Evolutionary conservation across 805 yeast genomes (phyloP), one percentile per base, ranked within the genome.

Genomic region (Wickerhamomyces strasburgensis): DNA sequence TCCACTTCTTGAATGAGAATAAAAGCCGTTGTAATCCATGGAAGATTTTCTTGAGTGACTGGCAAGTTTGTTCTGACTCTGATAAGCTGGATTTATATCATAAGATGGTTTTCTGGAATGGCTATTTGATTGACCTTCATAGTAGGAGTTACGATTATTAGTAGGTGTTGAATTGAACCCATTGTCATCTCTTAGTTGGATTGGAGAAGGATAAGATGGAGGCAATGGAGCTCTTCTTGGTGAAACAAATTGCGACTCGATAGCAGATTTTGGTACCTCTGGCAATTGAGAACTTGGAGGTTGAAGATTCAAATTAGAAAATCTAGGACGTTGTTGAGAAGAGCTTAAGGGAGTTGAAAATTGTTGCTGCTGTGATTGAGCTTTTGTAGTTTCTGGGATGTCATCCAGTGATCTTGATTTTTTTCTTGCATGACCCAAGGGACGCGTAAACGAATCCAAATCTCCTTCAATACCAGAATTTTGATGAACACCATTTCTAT

Each of bases 161-260:
- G 39, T 37, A 14, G 55, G 54, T 0, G 56, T 46, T 5, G 45
- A 46, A 18, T 37, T 39, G 15, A 40, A 34, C 9, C 31, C 15
- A 23, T 37, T 39, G 5, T 36, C 41, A 14, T 39, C 43, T 27
- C 31, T 33, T n/a, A 38, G 54, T 34, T 61, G 64, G 3, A 64
- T 62, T 5, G 72, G 72, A 24, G 69, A 63, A 30, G 71, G 68
- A 21, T 59, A 60, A 2, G 67, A 49, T 3, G 88, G 88, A 1
- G 87, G 87, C 35, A 70, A 71, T 1, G 89, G 89, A 0, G 87
- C 84, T 49, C 67, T 78, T 58, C 87, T 68, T n/a, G 87, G 86
- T 0, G 87, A 80, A 14, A 68, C 58, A 52, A 80, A 80, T 25
- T 67, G 56, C 7, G 56, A 46, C 14, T 34, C 29, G 4, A 45